Evolutionary conservation across 2,329 filamentous ascomycete species (phyloP).

Genomic region (Penicillium brasilianum): DNA sequence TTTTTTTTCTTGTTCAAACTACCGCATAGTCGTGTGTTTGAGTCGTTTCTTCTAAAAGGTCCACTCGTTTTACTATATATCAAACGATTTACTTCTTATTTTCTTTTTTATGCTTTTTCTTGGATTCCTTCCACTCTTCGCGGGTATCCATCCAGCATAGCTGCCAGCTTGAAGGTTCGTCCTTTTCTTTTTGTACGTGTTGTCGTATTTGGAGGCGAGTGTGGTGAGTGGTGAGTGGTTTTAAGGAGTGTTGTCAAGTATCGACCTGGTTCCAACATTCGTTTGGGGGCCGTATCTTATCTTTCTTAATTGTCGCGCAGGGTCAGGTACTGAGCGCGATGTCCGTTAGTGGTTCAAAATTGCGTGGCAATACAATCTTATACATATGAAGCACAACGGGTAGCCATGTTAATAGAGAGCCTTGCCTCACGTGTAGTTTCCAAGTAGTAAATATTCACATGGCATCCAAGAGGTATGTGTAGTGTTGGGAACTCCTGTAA

Average conservation of each 20-base stretch:
- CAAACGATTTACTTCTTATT: neutral
- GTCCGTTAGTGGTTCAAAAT: neutral
- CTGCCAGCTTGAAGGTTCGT: neutral
- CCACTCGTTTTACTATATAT: constrained; percentile 20
- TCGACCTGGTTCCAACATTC: neutral
- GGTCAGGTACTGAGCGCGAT: neutral
- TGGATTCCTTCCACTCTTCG: neutral
- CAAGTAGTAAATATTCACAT: neutral
- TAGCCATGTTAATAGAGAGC: neutral
- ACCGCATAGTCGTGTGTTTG: constrained; percentile 4
- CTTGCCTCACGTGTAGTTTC: neutral
- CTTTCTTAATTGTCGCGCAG: neutral
- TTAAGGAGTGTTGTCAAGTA: neutral
- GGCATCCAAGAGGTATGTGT: neutral
- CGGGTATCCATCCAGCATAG: neutral
- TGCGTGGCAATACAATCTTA: neutral
- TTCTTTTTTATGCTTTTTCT: neutral
- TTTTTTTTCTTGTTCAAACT: constrained; percentile 9
- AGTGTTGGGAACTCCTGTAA: no score
- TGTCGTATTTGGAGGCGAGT: neutral
- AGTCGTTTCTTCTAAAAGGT: constrained; percentile 14
- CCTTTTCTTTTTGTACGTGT: neutral
- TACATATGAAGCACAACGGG: neutral
- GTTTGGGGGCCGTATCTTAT: neutral
- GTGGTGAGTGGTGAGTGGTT: neutral